Evolutionary conservation across 495 filamentous ascomycete species (phyloP).

Genomic region (Usnea hakonensis): DNA sequence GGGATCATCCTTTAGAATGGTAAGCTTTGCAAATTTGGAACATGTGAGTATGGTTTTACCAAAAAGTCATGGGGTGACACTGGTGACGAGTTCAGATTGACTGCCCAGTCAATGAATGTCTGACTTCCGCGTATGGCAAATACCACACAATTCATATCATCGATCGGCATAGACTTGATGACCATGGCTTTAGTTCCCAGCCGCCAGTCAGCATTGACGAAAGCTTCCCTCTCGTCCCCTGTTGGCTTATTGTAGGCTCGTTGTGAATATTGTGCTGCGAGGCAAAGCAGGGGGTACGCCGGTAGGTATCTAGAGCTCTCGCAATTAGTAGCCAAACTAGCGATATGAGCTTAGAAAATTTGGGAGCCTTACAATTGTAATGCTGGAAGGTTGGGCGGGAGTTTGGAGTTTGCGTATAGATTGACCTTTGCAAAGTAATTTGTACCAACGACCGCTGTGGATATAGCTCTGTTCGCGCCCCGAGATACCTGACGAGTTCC

Average conservation of each 20-base stretch:
- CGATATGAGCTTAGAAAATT: not conserved
- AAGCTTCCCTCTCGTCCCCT: constrained; percentile 51
- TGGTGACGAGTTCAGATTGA: constrained; percentile 64
- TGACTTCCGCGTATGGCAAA: constrained; percentile 74
- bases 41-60: constrained; percentile 24
- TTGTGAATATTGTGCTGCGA: constrained; percentile 67
- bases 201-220: constrained; percentile 59
- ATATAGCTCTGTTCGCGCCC: constrained; percentile 27
- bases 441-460: constrained; percentile 34
- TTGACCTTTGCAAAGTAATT: constrained; percentile 72
- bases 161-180: constrained; percentile 66
- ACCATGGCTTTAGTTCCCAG: constrained; percentile 76
- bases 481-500: constrained; percentile 15
- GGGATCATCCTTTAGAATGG: constrained; percentile 51
- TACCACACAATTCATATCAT: constrained; percentile 67
- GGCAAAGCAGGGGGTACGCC: constrained; percentile 62
- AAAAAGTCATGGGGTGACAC: constrained; percentile 56
- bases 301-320: constrained; percentile 47
- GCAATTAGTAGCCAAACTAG: constrained; percentile 18
- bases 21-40: not conserved
- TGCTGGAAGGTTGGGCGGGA: constrained; percentile 57
- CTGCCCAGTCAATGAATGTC: constrained; percentile 75
- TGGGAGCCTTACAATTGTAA: constrained; percentile 52
- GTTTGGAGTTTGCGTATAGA: constrained; percentile 66
- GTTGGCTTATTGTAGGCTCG: constrained; percentile 56